phyloP scores from a whole-genome alignment of 345 rosid species.

The Syzygium oleosum region DNA sequence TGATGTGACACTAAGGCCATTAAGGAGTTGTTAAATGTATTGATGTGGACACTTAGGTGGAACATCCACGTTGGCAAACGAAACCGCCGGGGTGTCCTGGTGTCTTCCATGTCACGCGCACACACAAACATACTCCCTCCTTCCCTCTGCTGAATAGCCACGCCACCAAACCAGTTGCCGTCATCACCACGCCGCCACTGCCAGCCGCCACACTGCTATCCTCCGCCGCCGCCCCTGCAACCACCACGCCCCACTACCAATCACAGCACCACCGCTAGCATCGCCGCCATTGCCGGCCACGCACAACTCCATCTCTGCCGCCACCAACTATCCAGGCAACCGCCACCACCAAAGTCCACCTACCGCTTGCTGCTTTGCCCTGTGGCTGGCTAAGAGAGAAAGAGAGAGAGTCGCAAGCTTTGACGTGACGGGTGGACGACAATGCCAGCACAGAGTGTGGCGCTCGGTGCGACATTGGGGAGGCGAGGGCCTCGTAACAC shows the following conservation, averaged over 20 bases:
- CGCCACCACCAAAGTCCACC: background rate
- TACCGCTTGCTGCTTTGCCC: background rate
- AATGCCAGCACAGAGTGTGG: background rate
- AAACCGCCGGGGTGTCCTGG: background rate
- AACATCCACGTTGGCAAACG: background rate
- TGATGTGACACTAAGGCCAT: background rate
- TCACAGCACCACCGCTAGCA: background rate
- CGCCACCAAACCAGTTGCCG: background rate
- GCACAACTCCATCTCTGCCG: background rate
- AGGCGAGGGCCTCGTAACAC: background rate
- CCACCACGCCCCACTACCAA: background rate
- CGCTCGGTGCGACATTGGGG: background rate
- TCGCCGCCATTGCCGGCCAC: background rate
- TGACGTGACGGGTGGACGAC: background rate
- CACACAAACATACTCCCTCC: background rate
- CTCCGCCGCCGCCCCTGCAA: background rate
- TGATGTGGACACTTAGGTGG: background rate
- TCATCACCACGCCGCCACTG: background rate
- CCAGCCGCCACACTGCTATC: background rate
- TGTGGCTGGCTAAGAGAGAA: background rate
- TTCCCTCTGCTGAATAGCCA: background rate
- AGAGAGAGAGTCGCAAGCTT: background rate
- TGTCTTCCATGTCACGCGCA: background rate
- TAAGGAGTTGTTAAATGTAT: background rate
- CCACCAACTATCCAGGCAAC: background rate